phyloP scores from a whole-genome alignment of 2,329 filamentous ascomycete species.

The Cytospora schulzeri region DNA sequence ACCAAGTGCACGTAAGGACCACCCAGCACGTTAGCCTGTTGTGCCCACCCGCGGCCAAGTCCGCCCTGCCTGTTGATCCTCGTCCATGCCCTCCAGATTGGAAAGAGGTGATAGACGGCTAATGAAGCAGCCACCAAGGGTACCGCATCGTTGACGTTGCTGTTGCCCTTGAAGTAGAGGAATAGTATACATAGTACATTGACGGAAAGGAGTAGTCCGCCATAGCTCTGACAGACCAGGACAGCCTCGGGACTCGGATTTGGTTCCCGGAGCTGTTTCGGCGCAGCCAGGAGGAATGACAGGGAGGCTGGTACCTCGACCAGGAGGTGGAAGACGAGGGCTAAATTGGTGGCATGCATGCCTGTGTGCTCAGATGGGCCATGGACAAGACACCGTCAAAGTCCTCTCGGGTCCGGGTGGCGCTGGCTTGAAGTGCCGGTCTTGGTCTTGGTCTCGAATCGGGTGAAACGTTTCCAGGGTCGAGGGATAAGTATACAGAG shows the following conservation, averaged over 20 bases:
- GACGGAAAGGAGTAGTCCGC: conserved; percentile 49
- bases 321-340: conserved; percentile 23
- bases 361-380: no score
- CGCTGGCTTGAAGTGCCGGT: no score
- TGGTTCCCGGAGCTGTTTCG: conserved; percentile 42
- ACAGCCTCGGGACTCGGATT: conserved; percentile 42
- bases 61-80: conserved; percentile 36
- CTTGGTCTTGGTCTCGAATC: no score
- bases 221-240: conserved; percentile 50
- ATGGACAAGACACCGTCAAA: no score
- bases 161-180: conserved; percentile 38
- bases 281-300: conserved; percentile 48
- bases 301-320: conserved; percentile 39
- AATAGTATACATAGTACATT: conserved; percentile 49
- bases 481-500: no score
- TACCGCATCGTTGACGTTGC: conserved; percentile 37
- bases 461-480: no score
- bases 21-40: conserved; percentile 40
- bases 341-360: conserved; percentile 22
- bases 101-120: conserved; percentile 53
- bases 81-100: conserved; percentile 45
- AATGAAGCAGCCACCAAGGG: conserved; percentile 44
- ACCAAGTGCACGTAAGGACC: conserved; percentile 50
- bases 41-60: conserved; percentile 12
- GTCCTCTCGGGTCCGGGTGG: no score